Conservation (phyloP, 1,284 basidiomycete genomes). For the Naganishia liquefaciens region DNA sequence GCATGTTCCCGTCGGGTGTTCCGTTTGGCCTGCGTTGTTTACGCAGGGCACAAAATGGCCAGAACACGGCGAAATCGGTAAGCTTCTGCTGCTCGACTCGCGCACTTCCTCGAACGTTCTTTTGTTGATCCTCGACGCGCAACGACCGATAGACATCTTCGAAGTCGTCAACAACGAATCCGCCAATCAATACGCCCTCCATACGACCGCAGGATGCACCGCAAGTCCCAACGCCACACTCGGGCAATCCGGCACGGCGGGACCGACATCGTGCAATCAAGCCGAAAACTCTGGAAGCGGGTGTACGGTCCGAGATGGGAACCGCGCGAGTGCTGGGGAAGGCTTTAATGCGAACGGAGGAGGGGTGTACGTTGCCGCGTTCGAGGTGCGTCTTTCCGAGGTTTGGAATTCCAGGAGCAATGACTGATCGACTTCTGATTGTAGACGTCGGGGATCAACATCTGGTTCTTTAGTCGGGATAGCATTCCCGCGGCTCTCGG, state of each 20-base stretch:
- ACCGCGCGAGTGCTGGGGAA: slow-evolving; percentile 63
- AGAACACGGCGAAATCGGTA: slow-evolving; percentile 30
- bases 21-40: slow-evolving; percentile 31
- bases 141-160: slow-evolving; percentile 31
- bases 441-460: slow-evolving; percentile 51
- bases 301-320: slow-evolving; percentile 63
- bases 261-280: slow-evolving; percentile 45
- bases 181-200: slow-evolving; percentile 49
- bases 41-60: slow-evolving; percentile 33
- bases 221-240: slow-evolving; percentile 31
- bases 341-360: slow-evolving; percentile 66
- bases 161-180: slow-evolving; percentile 48
- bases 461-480: slow-evolving; percentile 73
- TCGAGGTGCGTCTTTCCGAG: slow-evolving; percentile 55
- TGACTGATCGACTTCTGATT: neutral
- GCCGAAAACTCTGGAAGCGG: slow-evolving; percentile 59
- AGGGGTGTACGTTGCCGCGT: slow-evolving; percentile 71
- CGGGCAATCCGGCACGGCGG: slow-evolving; percentile 38
- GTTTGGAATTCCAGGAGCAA: neutral
- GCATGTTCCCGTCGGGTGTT: slow-evolving; percentile 31
- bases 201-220: slow-evolving; percentile 42
- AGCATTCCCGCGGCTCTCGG: slow-evolving; percentile 62
- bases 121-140: neutral
- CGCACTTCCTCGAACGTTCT: neutral
- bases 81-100: neutral